A percentile compares a stretch with the other conserved stretches of the same genome.
Conservation (phyloP, 345 rosid genomes). For the Firmiana major region DNA sequence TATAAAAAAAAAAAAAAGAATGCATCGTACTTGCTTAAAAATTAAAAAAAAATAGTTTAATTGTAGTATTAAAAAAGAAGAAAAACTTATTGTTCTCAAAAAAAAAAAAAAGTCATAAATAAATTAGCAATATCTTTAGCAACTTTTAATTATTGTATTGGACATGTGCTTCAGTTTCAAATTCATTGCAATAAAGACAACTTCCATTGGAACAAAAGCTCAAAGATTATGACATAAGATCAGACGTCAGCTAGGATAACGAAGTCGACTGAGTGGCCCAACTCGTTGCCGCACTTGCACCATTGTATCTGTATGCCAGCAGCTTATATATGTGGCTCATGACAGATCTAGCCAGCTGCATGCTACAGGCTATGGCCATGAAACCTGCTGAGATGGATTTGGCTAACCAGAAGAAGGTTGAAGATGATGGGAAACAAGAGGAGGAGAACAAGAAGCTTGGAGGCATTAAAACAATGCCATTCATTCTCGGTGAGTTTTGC, state of each 20-base stretch:
- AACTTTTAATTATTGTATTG: not conserved
- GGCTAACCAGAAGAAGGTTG: not conserved
- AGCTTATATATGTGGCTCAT: not conserved
- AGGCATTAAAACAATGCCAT: slow-evolving; percentile 21
- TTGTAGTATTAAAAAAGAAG: not conserved
- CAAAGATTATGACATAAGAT: not conserved
- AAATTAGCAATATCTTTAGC: not conserved
- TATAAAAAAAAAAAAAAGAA: too few species aligned
- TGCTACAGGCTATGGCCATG: not conserved
- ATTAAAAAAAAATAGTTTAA: too few species aligned
- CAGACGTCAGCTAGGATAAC: too few species aligned
- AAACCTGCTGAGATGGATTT: not conserved
- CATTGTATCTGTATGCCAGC: not conserved
- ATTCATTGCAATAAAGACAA: not conserved
- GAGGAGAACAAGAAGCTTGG: slow-evolving; percentile 11
- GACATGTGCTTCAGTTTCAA: not conserved
- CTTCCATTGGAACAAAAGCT: not conserved
- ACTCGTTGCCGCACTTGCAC: too few species aligned
- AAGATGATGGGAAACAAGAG: not conserved
- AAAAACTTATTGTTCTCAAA: not conserved
- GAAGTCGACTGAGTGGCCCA: too few species aligned
- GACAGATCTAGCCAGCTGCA: not conserved
- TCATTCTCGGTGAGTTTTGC: slow-evolving; percentile 16
- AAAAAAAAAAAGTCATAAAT: too few species aligned
- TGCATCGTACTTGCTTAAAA: too few species aligned